Percentiles rank a stretch among this genome's conserved stretches.
These are phyloP conservation scores for Mycena alexandri DNA, from an alignment of 768 basidiomycete species.

Conservation along the genomic window DNA sequence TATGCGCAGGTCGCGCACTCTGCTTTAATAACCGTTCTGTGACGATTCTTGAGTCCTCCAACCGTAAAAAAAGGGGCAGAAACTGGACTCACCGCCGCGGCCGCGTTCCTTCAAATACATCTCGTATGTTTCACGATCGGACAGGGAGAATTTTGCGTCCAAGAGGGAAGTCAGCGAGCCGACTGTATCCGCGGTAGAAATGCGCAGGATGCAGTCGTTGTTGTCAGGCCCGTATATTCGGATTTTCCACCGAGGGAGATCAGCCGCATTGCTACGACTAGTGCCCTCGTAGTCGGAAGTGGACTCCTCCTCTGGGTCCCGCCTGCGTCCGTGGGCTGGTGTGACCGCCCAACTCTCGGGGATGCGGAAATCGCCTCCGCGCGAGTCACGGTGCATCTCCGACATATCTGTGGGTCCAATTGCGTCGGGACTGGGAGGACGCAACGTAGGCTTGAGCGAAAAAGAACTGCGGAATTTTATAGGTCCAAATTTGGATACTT, in stretches of 20 bases:
- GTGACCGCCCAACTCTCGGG: constrained; percentile 25
- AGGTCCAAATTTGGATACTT: constrained; percentile 51
- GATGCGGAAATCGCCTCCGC: constrained; percentile 44
- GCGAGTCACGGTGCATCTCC: neutral
- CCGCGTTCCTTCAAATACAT: constrained; percentile 83
- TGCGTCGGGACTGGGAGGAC: neutral
- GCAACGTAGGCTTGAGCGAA: constrained; percentile 37
- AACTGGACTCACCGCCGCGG: constrained; percentile 62
- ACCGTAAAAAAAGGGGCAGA: constrained; percentile 8
- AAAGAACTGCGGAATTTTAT: constrained; percentile 49
- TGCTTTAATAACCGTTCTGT: constrained; percentile 86
- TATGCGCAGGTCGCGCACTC: constrained; percentile 85
- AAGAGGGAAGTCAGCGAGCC: constrained; percentile 10
- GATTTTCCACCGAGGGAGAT: constrained; percentile 19
- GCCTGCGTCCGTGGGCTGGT: neutral
- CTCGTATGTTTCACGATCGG: constrained; percentile 69
- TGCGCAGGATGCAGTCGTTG: constrained; percentile 75
- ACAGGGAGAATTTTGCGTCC: constrained; percentile 33
- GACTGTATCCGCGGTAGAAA: constrained; percentile 68
- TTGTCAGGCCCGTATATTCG: constrained; percentile 83
- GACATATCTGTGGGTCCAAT: constrained; percentile 15
- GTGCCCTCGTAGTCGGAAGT: constrained; percentile 42
- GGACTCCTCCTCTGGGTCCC: constrained; percentile 41
- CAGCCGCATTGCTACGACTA: constrained; percentile 1
- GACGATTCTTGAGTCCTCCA: neutral